These are phyloP conservation scores for Arthrobotrys conoides DNA, from an alignment of 2,329 filamentous ascomycete genomes.

Conservation along the genomic window DNA sequence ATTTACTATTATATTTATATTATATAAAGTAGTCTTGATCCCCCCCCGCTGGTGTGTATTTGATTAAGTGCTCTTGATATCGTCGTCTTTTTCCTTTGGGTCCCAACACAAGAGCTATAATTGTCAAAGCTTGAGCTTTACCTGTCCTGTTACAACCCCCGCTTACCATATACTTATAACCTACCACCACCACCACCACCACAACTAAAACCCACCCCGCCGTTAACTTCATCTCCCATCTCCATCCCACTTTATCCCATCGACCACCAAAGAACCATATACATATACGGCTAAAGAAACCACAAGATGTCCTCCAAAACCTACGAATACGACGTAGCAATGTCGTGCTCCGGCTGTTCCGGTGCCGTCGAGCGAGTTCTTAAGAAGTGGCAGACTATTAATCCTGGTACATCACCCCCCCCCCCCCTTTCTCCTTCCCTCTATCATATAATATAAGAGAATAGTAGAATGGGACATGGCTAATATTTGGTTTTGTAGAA, in stretches of 20 bases:
- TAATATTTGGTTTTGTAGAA: slow-evolving; percentile 11
- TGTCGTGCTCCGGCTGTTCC: slow-evolving; percentile 97
- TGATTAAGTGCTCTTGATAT: no score
- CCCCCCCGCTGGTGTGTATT: not conserved
- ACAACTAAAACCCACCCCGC: not conserved
- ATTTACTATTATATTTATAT: not conserved
- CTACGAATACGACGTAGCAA: slow-evolving; percentile 95
- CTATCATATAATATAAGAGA: no score
- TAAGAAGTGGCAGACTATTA: slow-evolving; percentile 81
- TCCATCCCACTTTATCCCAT: not conserved
- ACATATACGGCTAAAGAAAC: not conserved
- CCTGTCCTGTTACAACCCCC: not conserved
- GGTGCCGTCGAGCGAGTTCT: slow-evolving; percentile 92
- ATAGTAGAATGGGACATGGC: not conserved
- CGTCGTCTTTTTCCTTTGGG: no score
- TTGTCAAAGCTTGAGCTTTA: not conserved
- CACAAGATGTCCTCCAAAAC: slow-evolving; percentile 73
- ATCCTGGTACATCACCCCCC: slow-evolving; percentile 70
- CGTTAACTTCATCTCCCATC: not conserved
- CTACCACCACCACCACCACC: no score
- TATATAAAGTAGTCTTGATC: not conserved
- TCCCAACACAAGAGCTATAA: not conserved
- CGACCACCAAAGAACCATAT: not conserved
- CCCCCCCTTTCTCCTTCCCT: not conserved
- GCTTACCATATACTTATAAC: not conserved